Evolutionary conservation across 306 rosid genomes (phyloP).

Genomic region (Lathyrus tuberosus): DNA sequence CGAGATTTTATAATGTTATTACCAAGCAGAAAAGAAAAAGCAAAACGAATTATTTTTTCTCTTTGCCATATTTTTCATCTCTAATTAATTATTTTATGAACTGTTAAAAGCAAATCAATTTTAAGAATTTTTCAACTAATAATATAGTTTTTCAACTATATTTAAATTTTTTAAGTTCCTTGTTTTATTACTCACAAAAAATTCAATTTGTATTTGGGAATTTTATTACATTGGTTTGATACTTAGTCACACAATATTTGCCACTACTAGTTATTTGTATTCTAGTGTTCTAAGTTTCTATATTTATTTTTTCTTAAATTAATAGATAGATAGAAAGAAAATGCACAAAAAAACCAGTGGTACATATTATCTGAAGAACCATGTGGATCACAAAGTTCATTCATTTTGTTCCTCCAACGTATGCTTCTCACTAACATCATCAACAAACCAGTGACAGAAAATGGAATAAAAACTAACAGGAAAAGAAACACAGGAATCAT

Average conservation of each 20-base stretch:
- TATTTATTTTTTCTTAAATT: constrained; percentile 16
- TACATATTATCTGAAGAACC: constrained; percentile 47
- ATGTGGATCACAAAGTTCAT: constrained; percentile 54
- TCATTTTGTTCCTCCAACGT: constrained; percentile 42
- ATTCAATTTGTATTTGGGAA: too few relatives aligned
- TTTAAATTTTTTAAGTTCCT: too few relatives aligned
- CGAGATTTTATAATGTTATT: background rate
- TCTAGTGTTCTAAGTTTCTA: constrained; percentile 25
- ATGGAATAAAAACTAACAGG: background rate
- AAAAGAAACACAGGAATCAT: background rate
- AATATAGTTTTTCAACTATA: too few relatives aligned
- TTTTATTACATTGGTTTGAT: too few relatives aligned
- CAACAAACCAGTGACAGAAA: constrained; percentile 36
- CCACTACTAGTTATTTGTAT: constrained; percentile 40
- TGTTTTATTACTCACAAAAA: too few relatives aligned
- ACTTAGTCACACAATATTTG: too few relatives aligned
- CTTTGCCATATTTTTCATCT: background rate
- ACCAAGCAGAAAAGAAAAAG: background rate
- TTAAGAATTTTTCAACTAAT: too few relatives aligned
- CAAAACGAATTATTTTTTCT: background rate
- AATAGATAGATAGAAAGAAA: constrained; percentile 31
- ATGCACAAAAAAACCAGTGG: constrained; percentile 52
- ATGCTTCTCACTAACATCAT: constrained; percentile 35
- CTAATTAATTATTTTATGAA: too few relatives aligned
- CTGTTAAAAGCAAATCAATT: too few relatives aligned